Evolutionary conservation across 108 stramenopile genomes (phyloP).

Genomic region (Discostella pseudostelligera): DNA sequence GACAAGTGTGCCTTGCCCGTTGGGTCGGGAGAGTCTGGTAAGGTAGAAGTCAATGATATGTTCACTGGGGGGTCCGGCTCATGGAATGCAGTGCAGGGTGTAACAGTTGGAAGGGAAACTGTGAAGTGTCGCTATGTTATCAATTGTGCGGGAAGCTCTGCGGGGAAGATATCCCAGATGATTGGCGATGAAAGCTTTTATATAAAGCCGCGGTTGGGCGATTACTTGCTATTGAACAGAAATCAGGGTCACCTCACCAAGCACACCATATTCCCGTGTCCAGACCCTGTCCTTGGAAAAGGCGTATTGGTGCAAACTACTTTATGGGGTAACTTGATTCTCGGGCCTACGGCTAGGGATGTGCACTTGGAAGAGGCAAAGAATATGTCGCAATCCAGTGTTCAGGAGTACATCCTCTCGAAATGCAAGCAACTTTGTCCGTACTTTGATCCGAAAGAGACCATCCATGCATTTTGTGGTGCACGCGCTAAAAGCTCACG

Average conservation of each 20-base stretch:
- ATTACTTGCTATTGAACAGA: constrained; percentile 71
- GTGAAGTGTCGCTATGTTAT: constrained; percentile 63
- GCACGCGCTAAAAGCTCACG: constrained; percentile 68
- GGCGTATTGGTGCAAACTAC: constrained; percentile 84
- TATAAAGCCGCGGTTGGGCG: constrained; percentile 74
- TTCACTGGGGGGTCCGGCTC: constrained; percentile 68
- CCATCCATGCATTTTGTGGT: constrained; percentile 74
- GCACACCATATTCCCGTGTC: constrained; percentile 76
- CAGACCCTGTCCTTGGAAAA: constrained; percentile 78
- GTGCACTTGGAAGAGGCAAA: constrained; percentile 51
- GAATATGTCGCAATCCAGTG: constrained; percentile 45
- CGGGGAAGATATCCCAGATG: constrained; percentile 73
- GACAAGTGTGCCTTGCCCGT: constrained; percentile 49
- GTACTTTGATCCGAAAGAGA: constrained; percentile 66
- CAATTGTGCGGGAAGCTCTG: constrained; percentile 73
- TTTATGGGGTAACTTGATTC: constrained; percentile 77
- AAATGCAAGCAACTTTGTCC: constrained; percentile 75
- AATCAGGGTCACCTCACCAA: constrained; percentile 71
- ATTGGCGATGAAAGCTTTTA: constrained; percentile 76
- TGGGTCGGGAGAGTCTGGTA: constrained; percentile 47
- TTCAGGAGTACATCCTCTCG: constrained; percentile 75
- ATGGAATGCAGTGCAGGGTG: constrained; percentile 52
- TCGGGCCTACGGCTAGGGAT: constrained; percentile 80
- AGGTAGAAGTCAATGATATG: constrained; percentile 67
- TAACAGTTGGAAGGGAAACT: constrained; percentile 53